Conservation (phyloP, 2,329 filamentous ascomycete genomes). For the Leptographium wingfieldii region DNA sequence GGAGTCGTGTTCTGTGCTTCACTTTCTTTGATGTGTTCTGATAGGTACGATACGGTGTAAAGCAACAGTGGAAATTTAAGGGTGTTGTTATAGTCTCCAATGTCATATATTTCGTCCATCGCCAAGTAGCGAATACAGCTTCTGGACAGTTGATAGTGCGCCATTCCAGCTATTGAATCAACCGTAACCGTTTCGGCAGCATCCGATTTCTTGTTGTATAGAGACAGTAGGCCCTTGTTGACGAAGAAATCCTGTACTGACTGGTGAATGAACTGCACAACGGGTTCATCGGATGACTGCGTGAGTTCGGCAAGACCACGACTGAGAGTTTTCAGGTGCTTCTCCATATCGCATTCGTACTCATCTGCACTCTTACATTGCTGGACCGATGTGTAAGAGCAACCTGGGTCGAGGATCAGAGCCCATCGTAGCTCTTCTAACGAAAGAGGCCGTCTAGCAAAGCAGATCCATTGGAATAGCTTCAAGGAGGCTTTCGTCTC, state of each 20-base stretch:
- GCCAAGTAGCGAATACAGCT: background rate
- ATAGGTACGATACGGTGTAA: background rate
- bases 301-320: background rate
- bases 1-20: background rate
- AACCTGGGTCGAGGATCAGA: conserved; percentile 16
- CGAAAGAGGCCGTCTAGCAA: conserved; percentile 15
- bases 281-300: background rate
- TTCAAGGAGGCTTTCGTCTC: conserved; percentile 9
- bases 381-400: conserved; percentile 7
- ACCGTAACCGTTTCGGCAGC: background rate
- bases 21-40: background rate
- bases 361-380: conserved; percentile 10
- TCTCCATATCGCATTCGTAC: background rate
- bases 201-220: too few relatives aligned
- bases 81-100: fast-evolving
- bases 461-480: conserved; percentile 22
- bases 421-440: conserved; percentile 20
- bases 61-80: background rate
- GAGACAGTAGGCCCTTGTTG: conserved; percentile 8
- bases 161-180: background rate
- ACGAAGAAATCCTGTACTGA: conserved; percentile 22
- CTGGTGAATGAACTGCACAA: conserved; percentile 23
- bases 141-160: background rate
- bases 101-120: background rate
- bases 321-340: background rate